Conservation (phyloP, 306 rosid species). For the Pyrus pyrifolia region DNA sequence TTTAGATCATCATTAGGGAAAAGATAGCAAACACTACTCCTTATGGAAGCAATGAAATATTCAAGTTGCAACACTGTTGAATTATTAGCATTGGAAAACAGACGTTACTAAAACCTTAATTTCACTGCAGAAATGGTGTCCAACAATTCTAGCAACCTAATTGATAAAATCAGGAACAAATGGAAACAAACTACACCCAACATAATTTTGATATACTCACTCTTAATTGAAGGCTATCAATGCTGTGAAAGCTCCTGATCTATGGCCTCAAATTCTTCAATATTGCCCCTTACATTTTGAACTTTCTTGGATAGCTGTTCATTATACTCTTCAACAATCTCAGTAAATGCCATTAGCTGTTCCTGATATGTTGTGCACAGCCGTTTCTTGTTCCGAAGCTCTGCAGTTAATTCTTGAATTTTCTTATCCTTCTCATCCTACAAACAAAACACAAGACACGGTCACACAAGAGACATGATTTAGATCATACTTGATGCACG, state of each 20-base stretch:
- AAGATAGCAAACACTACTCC: background rate
- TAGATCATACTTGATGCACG: slow-evolving; percentile 1
- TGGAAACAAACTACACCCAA: background rate
- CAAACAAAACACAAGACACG: slow-evolving; percentile 1
- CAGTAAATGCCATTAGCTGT: slow-evolving; percentile 59
- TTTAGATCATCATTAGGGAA: background rate
- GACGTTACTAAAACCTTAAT: background rate
- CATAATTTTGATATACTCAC: slow-evolving; percentile 27
- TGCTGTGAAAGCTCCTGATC: slow-evolving; percentile 51
- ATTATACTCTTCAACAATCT: slow-evolving; percentile 78
- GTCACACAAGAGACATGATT: background rate
- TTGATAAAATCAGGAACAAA: background rate
- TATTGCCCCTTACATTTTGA: slow-evolving; percentile 57
- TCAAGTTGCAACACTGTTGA: too few relatives aligned
- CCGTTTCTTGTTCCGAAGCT: slow-evolving; percentile 82
- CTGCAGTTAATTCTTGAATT: slow-evolving; percentile 82
- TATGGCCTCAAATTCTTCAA: slow-evolving; percentile 67
- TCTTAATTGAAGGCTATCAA: slow-evolving; percentile 31
- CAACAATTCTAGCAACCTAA: background rate
- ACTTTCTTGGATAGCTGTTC: slow-evolving; percentile 61
- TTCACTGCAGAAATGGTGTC: background rate
- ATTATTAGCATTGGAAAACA: background rate
- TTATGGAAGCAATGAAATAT: too few relatives aligned
- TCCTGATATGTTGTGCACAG: slow-evolving; percentile 72
- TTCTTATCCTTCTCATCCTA: slow-evolving; percentile 91